Evolutionary conservation across 116 monocot genomes (phyloP).

Genomic region (Dioscorea cayenensis): DNA sequence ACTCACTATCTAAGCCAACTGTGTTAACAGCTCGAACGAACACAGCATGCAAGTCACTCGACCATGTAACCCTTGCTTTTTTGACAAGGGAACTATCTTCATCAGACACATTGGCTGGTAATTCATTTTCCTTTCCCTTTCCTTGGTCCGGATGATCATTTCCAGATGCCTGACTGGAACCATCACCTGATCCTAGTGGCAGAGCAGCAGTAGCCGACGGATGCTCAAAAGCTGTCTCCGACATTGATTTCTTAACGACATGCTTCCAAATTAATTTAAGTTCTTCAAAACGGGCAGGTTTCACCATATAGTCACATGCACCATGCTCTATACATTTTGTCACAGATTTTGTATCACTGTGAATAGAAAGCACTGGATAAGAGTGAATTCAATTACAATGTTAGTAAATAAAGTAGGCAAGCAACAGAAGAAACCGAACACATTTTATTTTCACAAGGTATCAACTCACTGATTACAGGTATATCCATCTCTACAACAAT

Average conservation of each 20-base stretch:
- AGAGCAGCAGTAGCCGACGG: background rate
- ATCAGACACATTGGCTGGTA: slow-evolving; percentile 3
- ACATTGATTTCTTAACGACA: slow-evolving; percentile 12
- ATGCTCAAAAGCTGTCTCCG: background rate
- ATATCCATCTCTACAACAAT: slow-evolving; percentile 26
- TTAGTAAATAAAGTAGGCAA: background rate
- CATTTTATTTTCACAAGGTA: background rate
- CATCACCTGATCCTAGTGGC: slow-evolving; percentile 1
- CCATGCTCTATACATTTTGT: slow-evolving; percentile 25
- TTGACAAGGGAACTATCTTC: slow-evolving; percentile 9
- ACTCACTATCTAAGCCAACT: slow-evolving; percentile 26
- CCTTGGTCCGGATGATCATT: slow-evolving; percentile 1
- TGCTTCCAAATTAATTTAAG: slow-evolving; percentile 23
- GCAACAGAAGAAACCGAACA: background rate
- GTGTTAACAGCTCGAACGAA: slow-evolving; percentile 25
- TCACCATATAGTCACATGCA: slow-evolving; percentile 19
- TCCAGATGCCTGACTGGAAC: background rate
- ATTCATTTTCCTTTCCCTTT: slow-evolving; percentile 8
- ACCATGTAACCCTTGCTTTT: slow-evolving; percentile 16
- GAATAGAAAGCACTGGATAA: slow-evolving; percentile 16
- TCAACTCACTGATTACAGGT: slow-evolving; percentile 20
- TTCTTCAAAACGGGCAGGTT: slow-evolving; percentile 24
- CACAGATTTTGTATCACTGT: slow-evolving; percentile 8
- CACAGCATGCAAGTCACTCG: slow-evolving; percentile 16
- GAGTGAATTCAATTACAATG: too few relatives aligned